Conservation (phyloP, 768 basidiomycete species). For the Trametes maxima region DNA sequence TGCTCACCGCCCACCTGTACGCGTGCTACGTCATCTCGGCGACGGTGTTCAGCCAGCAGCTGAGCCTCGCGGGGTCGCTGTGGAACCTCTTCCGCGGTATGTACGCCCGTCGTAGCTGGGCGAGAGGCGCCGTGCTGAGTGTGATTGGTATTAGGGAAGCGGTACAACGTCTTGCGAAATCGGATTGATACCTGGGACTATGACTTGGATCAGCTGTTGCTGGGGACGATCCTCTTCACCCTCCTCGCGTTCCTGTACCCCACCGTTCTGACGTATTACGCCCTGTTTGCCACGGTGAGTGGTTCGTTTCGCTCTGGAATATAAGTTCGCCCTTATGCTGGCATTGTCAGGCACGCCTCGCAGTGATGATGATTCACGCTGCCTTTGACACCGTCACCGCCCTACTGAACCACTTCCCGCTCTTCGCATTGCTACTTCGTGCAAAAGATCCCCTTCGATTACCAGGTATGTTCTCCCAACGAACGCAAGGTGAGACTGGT, state of each 20-base stretch:
- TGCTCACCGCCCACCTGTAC: conserved; percentile 74
- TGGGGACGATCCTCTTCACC: conserved; percentile 90
- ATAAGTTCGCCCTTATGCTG: background rate
- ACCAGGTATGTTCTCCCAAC: conserved; percentile 57
- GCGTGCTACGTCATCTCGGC: conserved; percentile 67
- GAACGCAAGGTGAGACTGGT: no score
- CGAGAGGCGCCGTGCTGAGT: background rate
- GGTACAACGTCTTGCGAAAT: conserved; percentile 82
- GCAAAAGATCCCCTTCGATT: conserved; percentile 82
- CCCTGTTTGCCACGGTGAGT: conserved; percentile 78
- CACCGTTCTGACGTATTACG: conserved; percentile 85
- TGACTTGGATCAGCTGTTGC: conserved; percentile 90
- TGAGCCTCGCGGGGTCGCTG: conserved; percentile 61
- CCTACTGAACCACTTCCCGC: conserved; percentile 90
- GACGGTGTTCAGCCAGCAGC: conserved; percentile 60
- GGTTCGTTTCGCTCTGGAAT: background rate
- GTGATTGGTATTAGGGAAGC: conserved; percentile 64
- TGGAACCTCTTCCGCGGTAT: conserved; percentile 92
- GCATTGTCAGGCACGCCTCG: conserved; percentile 52
- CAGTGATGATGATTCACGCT: conserved; percentile 60
- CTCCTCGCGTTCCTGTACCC: conserved; percentile 80
- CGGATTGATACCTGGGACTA: conserved; percentile 92
- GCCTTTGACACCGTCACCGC: conserved; percentile 64
- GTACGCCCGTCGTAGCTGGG: conserved; percentile 13
- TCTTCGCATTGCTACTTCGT: conserved; percentile 85